Conservation (phyloP, 2,329 filamentous ascomycete species). For the Coniochaeta sp. region DNA sequence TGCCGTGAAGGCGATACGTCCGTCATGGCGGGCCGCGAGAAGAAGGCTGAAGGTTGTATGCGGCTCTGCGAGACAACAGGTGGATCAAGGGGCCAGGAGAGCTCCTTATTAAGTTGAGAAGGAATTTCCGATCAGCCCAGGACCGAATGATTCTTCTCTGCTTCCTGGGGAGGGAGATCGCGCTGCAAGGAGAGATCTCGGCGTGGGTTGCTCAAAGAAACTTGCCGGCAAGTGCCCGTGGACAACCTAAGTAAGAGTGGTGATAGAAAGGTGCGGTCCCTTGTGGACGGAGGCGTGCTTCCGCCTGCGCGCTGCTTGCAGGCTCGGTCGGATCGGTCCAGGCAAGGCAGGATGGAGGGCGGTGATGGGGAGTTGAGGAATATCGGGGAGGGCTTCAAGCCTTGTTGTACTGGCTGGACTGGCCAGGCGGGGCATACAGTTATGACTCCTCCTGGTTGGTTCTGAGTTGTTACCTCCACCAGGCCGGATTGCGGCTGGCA, state of each 20-base stretch:
- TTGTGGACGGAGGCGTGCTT: background rate
- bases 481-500: background rate
- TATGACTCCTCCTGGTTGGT: background rate
- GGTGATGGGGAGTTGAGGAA: background rate
- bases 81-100: background rate
- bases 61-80: constrained; percentile 1
- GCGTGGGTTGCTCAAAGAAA: constrained; percentile 1
- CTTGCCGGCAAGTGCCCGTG: constrained; percentile 1
- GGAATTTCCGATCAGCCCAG: background rate
- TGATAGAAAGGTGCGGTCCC: background rate
- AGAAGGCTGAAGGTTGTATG: background rate
- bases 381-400: background rate
- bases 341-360: background rate
- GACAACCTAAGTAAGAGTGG: background rate
- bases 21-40: background rate
- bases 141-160: background rate
- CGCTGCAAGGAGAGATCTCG: background rate
- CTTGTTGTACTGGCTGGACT: constrained; percentile 1
- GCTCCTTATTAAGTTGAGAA: background rate
- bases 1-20: constrained; percentile 17
- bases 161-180: background rate
- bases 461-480: background rate
- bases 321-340: too few species aligned
- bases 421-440: background rate
- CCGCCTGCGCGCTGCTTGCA: background rate